Conservation (phyloP, 2,329 filamentous ascomycete species). For the Metarhizium brunneum region DNA sequence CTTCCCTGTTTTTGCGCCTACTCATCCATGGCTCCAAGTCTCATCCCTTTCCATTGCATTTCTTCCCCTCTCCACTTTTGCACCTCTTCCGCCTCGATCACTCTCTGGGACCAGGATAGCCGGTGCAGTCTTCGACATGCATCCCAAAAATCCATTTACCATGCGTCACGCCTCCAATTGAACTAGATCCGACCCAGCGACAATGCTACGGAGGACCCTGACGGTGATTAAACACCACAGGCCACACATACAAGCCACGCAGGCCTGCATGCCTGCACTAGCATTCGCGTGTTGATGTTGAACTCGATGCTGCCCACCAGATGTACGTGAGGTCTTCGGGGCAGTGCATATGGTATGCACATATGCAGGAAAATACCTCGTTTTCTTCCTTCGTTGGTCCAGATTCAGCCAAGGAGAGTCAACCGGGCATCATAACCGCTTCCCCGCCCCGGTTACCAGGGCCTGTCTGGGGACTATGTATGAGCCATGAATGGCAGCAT, state of each 20-base stretch:
- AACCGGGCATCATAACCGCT: background rate
- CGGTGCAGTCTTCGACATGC: background rate
- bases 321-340: background rate
- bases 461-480: background rate
- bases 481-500: background rate
- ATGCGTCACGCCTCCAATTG: background rate
- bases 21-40: background rate
- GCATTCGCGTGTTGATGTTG: background rate
- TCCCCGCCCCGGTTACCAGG: background rate
- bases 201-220: background rate
- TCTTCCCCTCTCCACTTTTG: too few relatives aligned
- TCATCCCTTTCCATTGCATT: background rate
- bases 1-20: background rate
- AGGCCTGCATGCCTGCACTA: background rate
- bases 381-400: background rate
- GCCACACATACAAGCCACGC: too few relatives aligned
- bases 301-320: background rate
- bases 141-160: too few relatives aligned
- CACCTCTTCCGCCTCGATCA: background rate
- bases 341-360: background rate
- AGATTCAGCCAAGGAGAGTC: background rate
- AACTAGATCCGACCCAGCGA: background rate
- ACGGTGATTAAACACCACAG: too few relatives aligned
- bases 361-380: background rate
- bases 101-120: background rate